Conservation (phyloP, 2,329 filamentous ascomycete species). For the Colletotrichum simmondsii region DNA sequence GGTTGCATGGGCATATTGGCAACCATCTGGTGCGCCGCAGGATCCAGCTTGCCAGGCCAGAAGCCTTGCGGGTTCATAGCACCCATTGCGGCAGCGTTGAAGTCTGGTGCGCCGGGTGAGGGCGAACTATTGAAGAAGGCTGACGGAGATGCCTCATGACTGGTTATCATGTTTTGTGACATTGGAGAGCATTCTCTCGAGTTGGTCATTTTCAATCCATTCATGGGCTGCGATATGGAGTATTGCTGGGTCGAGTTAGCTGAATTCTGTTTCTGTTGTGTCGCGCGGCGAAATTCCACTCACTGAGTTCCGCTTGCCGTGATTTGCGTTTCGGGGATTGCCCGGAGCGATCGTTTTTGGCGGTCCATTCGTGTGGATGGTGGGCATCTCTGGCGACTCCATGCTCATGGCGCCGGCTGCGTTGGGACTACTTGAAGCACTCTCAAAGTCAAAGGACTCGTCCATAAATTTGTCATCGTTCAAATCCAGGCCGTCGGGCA, state of each 20-base stretch:
- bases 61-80: conserved; percentile 42
- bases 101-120: conserved; percentile 55
- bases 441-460: conserved; percentile 67
- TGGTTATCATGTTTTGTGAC: conserved; percentile 58
- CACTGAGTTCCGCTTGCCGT: conserved; percentile 46
- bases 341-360: conserved; percentile 38
- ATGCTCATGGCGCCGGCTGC: conserved; percentile 45
- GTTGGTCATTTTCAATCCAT: conserved; percentile 55
- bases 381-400: conserved; percentile 56
- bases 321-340: conserved; percentile 39
- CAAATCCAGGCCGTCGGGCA: conserved; percentile 44
- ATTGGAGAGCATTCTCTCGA: conserved; percentile 67
- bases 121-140: conserved; percentile 58
- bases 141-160: conserved; percentile 63
- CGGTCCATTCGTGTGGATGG: conserved; percentile 48
- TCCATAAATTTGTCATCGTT: conserved; percentile 58
- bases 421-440: conserved; percentile 67
- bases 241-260: conserved; percentile 57
- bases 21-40: conserved; percentile 38
- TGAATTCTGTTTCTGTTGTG: background rate
- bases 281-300: background rate
- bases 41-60: conserved; percentile 49
- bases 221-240: conserved; percentile 61
- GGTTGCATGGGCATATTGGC: conserved; percentile 24
- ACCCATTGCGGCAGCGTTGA: conserved; percentile 37